These are phyloP conservation scores for Alternaria hordeiaustralica DNA, from an alignment of 2,329 filamentous ascomycete species.

Conservation along the genomic window DNA sequence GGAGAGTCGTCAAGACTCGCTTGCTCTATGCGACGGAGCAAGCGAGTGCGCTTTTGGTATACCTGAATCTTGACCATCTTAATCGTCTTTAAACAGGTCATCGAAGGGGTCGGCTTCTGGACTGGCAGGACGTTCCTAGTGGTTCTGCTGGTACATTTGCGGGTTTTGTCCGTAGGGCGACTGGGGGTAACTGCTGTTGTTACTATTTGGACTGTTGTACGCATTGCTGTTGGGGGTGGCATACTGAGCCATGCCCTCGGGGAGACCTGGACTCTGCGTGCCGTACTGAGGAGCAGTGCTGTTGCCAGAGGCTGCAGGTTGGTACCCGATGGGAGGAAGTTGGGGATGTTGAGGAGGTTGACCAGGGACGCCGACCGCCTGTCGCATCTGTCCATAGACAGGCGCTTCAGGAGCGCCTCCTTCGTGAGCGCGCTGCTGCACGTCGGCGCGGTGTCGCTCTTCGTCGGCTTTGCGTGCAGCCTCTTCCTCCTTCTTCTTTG, in stretches of 20 bases:
- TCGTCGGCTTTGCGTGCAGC: slow-evolving; percentile 87
- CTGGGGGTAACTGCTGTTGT: slow-evolving; percentile 58
- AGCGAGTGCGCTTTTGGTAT: slow-evolving; percentile 18
- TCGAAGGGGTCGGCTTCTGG: background rate
- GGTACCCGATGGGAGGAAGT: slow-evolving; percentile 60
- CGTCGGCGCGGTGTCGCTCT: slow-evolving; percentile 76
- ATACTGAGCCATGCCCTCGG: slow-evolving; percentile 60
- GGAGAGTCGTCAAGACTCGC: slow-evolving; percentile 32
- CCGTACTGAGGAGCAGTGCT: slow-evolving; percentile 54
- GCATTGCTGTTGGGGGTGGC: slow-evolving; percentile 49
- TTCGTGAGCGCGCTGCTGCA: slow-evolving; percentile 56
- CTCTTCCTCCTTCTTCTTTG: slow-evolving; percentile 98
- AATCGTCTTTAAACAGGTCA: background rate
- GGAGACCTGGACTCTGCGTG: slow-evolving; percentile 53
- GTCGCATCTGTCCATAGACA: slow-evolving; percentile 53
- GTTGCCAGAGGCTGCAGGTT: slow-evolving; percentile 54
- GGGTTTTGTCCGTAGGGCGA: slow-evolving; percentile 58
- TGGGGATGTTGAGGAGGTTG: slow-evolving; percentile 55
- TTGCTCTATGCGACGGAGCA: slow-evolving; percentile 10
- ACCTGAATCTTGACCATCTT: background rate
- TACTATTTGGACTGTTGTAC: slow-evolving; percentile 52
- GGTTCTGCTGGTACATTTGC: slow-evolving; percentile 56
- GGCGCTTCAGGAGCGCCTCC: slow-evolving; percentile 59
- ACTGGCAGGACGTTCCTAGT: slow-evolving; percentile 25
- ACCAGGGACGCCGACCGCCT: slow-evolving; percentile 53